Conservation (phyloP, 2,329 filamentous ascomycete species). For the Zymoseptoria ardabiliae region DNA sequence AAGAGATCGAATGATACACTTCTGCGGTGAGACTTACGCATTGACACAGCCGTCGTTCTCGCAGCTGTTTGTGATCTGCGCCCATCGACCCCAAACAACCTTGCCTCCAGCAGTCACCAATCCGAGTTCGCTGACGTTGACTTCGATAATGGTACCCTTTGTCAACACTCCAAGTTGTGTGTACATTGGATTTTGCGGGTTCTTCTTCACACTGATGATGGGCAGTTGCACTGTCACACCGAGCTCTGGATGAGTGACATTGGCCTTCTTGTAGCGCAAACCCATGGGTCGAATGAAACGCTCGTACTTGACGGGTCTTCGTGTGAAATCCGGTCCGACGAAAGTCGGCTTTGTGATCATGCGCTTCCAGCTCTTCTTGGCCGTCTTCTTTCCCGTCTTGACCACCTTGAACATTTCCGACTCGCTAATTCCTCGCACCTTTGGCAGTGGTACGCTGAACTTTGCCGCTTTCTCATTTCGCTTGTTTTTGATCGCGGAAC, state of each 20-base stretch:
- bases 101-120: conserved; percentile 87
- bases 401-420: conserved; percentile 98
- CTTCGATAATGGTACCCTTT: conserved; percentile 78
- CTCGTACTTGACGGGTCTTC: conserved; percentile 57
- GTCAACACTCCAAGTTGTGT: conserved; percentile 87
- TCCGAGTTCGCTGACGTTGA: conserved; percentile 88
- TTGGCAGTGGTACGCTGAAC: conserved; percentile 85
- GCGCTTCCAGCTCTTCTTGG: conserved; percentile 73
- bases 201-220: conserved; percentile 64
- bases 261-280: conserved; percentile 70
- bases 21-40: conserved; percentile 11
- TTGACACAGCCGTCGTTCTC: conserved; percentile 56
- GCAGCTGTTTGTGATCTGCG: conserved; percentile 57
- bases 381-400: conserved; percentile 89
- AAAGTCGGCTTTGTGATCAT: conserved; percentile 72
- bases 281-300: conserved; percentile 66
- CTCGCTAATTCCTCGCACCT: conserved; percentile 87
- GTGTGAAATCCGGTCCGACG: conserved; percentile 83
- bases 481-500: conserved; percentile 90
- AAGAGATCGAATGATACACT: neutral
- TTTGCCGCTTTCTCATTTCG: conserved; percentile 87
- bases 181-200: conserved; percentile 82
- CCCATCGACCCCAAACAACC: conserved; percentile 85
- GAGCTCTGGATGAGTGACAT: conserved; percentile 65
- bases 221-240: conserved; percentile 78